phyloP scores from a whole-genome alignment of 1,284 basidiomycete genomes.

The Malassezia equina region DNA sequence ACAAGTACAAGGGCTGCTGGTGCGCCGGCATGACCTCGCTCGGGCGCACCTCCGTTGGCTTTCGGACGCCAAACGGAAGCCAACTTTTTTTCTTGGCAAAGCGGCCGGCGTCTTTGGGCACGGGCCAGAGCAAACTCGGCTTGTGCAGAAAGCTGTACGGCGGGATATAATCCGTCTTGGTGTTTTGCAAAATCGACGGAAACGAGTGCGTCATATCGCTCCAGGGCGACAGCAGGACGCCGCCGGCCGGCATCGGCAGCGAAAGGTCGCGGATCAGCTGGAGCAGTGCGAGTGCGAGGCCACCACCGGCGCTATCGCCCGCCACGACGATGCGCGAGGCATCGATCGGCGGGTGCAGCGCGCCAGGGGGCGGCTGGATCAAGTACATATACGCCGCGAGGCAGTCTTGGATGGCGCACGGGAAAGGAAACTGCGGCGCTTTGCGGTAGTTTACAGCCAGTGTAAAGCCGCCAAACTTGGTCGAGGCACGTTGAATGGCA shows the following conservation, averaged over 20 bases:
- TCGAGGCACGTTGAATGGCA: constrained; percentile 48
- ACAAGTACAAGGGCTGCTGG: background rate
- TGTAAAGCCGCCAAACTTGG: constrained; percentile 49
- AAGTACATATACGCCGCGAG: constrained; percentile 70
- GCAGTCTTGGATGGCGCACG: constrained; percentile 79
- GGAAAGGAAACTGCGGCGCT: constrained; percentile 60
- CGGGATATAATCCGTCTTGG: constrained; percentile 61
- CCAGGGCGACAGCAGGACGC: constrained; percentile 54
- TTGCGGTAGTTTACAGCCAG: constrained; percentile 49
- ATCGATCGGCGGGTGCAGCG: constrained; percentile 59
- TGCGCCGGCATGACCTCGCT: background rate
- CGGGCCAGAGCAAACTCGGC: constrained; percentile 43
- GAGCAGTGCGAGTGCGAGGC: constrained; percentile 69
- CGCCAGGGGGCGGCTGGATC: constrained; percentile 61
- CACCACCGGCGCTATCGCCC: constrained; percentile 91
- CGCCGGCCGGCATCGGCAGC: constrained; percentile 64
- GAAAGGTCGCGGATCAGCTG: constrained; percentile 82
- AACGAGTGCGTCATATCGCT: constrained; percentile 91
- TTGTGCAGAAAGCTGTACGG: constrained; percentile 47
- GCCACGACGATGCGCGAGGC: constrained; percentile 69
- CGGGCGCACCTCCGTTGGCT: background rate
- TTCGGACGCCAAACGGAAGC: background rate
- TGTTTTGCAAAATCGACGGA: constrained; percentile 74
- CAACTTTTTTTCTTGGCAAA: constrained; percentile 1
- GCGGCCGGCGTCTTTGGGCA: constrained; percentile 12